Evolutionary conservation across 2,329 filamentous ascomycete species (phyloP).

Genomic region (Hymenoscyphus occultus): DNA sequence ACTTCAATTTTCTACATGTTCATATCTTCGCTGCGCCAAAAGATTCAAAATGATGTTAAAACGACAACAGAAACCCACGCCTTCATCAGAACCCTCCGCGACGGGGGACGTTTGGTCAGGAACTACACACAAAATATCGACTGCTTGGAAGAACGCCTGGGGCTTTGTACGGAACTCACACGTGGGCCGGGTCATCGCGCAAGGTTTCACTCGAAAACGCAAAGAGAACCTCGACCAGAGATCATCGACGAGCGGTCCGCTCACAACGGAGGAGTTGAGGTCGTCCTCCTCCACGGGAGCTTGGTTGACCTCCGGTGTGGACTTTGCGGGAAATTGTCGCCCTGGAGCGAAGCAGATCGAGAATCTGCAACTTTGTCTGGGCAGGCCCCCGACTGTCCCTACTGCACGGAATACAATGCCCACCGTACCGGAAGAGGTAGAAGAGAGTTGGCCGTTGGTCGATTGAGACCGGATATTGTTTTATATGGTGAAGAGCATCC

Average conservation of each 20-base stretch:
- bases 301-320: constrained; percentile 63
- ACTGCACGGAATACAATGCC: constrained; percentile 60
- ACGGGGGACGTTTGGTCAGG: constrained; percentile 64
- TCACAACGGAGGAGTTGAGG: constrained; percentile 35
- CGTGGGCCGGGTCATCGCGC: constrained; percentile 60
- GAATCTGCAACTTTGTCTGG: constrained; percentile 49
- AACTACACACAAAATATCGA: constrained; percentile 78
- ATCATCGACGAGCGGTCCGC: constrained; percentile 33
- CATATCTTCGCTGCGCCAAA: constrained; percentile 63
- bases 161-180: constrained; percentile 59
- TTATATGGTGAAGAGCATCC: constrained; percentile 74
- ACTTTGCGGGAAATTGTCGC: constrained; percentile 53
- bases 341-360: constrained; percentile 57
- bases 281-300: constrained; percentile 72
- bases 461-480: constrained; percentile 69
- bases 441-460: constrained; percentile 63
- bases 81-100: constrained; percentile 65
- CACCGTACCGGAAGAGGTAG: constrained; percentile 64
- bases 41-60: constrained; percentile 54
- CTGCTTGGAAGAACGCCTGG: constrained; percentile 68
- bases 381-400: constrained; percentile 64
- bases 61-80: constrained; percentile 63
- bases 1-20: constrained; percentile 73
- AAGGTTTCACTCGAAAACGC: constrained; percentile 52
- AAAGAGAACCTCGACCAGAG: constrained; percentile 38